Base-by-base conservation (phyloP, 371 early-diverging fungal species). In the Apophysomyces trapeziformis region DNA sequence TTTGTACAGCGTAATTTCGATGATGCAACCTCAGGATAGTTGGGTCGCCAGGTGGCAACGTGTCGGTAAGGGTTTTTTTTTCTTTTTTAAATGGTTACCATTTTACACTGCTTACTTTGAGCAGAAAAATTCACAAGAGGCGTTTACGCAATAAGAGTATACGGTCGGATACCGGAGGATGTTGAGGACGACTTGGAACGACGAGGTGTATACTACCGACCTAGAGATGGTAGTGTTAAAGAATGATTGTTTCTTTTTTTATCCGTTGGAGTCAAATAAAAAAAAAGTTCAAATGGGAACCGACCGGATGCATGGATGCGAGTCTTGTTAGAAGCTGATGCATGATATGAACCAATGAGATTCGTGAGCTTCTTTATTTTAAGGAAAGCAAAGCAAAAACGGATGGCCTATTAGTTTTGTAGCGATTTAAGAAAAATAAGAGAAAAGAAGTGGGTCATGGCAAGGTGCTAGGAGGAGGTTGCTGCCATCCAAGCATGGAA, bases 31-130 rank as follows among this genome's bases (percentile, higher is more conserved):
- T 32, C 80, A 79, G 59, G 81, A 85, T 44, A 90, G 90, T 65
- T 97, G 98, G 98, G 95, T 95, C 21, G 92, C 92, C 57, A 86
- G 87, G 68, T 96, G 92, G 94, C 93, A 95, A 73, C 82, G 94
- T 43, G 85, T 90, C 58, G 88, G 90, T 90, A 76, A 76, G 69
- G 11, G 26, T 13, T 16, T 57, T 57, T 57, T 57, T 18, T 26
- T 26, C 32, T 26, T 26, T 26, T 26, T 26, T 26, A 26, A 26
- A 26, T 26, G 2, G 35, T 9, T 11, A 21, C 8, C 21, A 4
- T 35, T 63, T 61, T 57, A n/a, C 21, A 38, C 32, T n/a, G 12
- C 14, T 18, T 43, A 18, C 45, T 16, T 4, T 39, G 5, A 56
- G 38, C 78, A 86, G 95, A 95, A 72, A 92, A 87, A 77, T 94